These are phyloP conservation scores for Spongispora temasekensis DNA, from an alignment of 1,284 basidiomycete genomes.

Conservation along the genomic window DNA sequence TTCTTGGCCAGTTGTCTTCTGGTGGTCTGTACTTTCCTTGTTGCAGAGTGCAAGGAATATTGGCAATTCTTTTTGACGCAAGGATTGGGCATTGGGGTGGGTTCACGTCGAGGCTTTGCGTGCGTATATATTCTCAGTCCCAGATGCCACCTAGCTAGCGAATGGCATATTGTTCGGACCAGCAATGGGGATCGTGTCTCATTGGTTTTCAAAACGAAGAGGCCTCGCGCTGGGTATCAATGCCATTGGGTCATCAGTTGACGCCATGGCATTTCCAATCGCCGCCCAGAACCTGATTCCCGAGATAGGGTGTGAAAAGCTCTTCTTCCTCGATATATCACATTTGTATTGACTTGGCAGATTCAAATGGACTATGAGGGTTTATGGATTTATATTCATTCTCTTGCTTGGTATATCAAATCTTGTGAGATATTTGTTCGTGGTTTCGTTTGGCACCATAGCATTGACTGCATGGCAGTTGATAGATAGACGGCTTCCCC, in stretches of 20 bases:
- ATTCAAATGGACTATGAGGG: slow-evolving; percentile 49
- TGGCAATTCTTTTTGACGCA: slow-evolving; percentile 46
- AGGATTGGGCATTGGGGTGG: slow-evolving; percentile 42
- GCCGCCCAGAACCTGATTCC: slow-evolving; percentile 39
- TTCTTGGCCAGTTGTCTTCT: slow-evolving; percentile 28
- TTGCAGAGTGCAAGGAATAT: slow-evolving; percentile 45
- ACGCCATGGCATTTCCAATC: slow-evolving; percentile 35
- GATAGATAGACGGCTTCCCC: slow-evolving; percentile 43
- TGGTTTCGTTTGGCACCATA: not conserved
- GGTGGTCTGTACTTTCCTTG: slow-evolving; percentile 44
- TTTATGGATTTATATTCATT: slow-evolving; percentile 47
- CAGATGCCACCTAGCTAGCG: slow-evolving; percentile 9
- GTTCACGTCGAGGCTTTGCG: not conserved
- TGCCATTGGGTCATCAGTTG: slow-evolving; percentile 36
- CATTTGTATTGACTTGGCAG: slow-evolving; percentile 7
- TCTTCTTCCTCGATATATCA: not conserved
- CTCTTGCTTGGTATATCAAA: slow-evolving; percentile 40
- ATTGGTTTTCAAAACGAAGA: slow-evolving; percentile 44
- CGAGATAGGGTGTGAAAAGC: slow-evolving; percentile 32
- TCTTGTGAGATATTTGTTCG: slow-evolving; percentile 25
- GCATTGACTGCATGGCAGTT: slow-evolving; percentile 39
- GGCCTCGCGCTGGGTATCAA: slow-evolving; percentile 31
- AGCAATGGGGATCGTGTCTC: slow-evolving; percentile 39
- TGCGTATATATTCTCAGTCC: not conserved
- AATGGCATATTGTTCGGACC: slow-evolving; percentile 41